Conservation (phyloP, 2,329 filamentous ascomycete species). For the Cladosporium sp. region DNA sequence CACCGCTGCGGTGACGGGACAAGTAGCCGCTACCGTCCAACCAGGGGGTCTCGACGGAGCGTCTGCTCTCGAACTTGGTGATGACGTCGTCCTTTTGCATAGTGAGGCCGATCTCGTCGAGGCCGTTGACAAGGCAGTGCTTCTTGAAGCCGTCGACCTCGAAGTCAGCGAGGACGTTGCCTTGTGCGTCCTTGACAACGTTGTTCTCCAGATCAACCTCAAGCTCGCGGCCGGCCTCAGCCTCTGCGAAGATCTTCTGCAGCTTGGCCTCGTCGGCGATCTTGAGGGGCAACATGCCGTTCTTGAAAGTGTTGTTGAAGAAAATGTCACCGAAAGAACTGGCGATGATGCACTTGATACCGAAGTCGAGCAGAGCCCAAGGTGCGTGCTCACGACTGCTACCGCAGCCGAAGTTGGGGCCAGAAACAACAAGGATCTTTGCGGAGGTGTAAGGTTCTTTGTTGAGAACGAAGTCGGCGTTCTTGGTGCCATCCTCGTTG, state of each 20-base stretch:
- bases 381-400: slow-evolving; percentile 91
- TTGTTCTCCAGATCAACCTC: slow-evolving; percentile 88
- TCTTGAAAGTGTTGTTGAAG: slow-evolving; percentile 99
- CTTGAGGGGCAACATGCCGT: slow-evolving; percentile 89
- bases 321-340: slow-evolving; percentile 89
- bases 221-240: slow-evolving; percentile 72
- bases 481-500: slow-evolving; percentile 63
- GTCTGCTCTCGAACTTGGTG: slow-evolving; percentile 69
- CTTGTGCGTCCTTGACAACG: slow-evolving; percentile 69
- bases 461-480: slow-evolving; percentile 83
- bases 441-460: slow-evolving; percentile 74
- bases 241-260: slow-evolving; percentile 68
- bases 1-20: slow-evolving; percentile 49
- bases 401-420: slow-evolving; percentile 92
- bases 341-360: slow-evolving; percentile 89
- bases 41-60: slow-evolving; percentile 79
- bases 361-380: slow-evolving; percentile 94
- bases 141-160: slow-evolving; percentile 91
- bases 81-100: slow-evolving; percentile 93
- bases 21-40: slow-evolving; percentile 83
- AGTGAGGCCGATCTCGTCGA: slow-evolving; percentile 93
- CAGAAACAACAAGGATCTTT: slow-evolving; percentile 89
- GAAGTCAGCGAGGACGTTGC: slow-evolving; percentile 70
- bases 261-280: slow-evolving; percentile 65
- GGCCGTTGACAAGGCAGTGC: slow-evolving; percentile 86